Base-by-base conservation (phyloP, 2,329 filamentous ascomycete genomes). In the Arthrobotrys conoides region DNA sequence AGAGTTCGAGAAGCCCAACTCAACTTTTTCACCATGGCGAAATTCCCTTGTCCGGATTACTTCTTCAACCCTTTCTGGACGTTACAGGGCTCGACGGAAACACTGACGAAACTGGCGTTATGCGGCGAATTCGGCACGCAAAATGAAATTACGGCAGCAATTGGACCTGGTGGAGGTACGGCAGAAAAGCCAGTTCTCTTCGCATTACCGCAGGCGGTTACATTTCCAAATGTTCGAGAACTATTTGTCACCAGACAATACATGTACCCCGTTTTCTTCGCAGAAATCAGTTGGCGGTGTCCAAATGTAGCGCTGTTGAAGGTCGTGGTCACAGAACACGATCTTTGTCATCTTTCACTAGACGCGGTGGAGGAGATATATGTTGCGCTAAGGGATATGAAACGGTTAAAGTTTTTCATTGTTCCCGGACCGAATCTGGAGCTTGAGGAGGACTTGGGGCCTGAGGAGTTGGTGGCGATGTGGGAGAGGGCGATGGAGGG, bases 291-390 rank as follows among this genome's bases (percentile, higher is more conserved):
- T 5, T 65, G 33, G 71, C 53, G 71, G 12, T 76, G 67, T 30
- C 71, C 71, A 3, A 61, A 69, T 24, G 64, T 70, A 9, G 65
- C 69, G 24, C 20, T 24, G 33, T 22, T 76, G 18, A 69, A 70
- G 38, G 33, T 76, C 8, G 41, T 76, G 46, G 57, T 76, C 3
- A 38, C 51, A 20, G 63, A 51, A 24, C 48, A 48, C 10, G 55
- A 64, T 59, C 10, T 69, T n/a, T 66, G 41, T n/a, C 38, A 53
- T 20, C 18, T 69, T 12, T 27, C 38, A 1, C 22, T 30, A 0
- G 20, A 69, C 0, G 14, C 20, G 0, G 18, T 68, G 24, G 64
- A 41, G 20, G 57, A 55, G n/a, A 48, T 73, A 2, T 73, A 73
- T 46, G 22, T 14, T 4, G 38, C 38, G 5, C 22, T 73, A 0